A percentile compares a stretch with the other conserved stretches of the same genome.
These are phyloP conservation scores for Calonectria pseudoreteaudii DNA, from an alignment of 2,329 filamentous ascomycete genomes.

Conservation along the genomic window DNA sequence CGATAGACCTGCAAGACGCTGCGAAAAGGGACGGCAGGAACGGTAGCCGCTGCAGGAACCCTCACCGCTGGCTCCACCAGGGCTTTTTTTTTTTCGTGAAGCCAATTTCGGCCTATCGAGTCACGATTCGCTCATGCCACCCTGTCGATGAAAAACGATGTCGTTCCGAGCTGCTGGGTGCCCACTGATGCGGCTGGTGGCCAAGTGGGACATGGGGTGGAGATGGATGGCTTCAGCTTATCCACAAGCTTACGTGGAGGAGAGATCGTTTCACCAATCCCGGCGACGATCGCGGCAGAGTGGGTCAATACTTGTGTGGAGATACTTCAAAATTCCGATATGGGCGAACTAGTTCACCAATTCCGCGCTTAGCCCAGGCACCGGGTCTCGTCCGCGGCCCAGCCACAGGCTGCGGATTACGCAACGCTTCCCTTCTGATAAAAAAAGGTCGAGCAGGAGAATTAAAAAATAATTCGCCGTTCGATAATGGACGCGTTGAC, in stretches of 20 bases:
- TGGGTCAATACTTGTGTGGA: not conserved
- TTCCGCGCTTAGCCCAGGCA: constrained; percentile 6
- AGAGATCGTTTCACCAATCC: not conserved
- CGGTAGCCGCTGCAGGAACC: not conserved
- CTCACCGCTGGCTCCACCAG: constrained; percentile 4
- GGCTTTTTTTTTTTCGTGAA: not conserved
- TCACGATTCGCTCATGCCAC: not conserved
- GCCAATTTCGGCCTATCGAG: not conserved
- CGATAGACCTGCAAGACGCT: not conserved
- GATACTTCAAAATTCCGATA: not conserved
- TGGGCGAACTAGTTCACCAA: not conserved
- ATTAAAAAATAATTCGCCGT: not conserved
- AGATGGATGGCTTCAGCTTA: not conserved
- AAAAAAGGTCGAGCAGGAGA: not conserved
- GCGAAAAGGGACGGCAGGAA: not conserved
- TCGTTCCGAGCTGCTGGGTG: not conserved
- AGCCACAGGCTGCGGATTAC: not conserved
- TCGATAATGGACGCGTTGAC: not conserved
- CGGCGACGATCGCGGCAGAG: not conserved
- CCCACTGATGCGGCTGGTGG: not conserved
- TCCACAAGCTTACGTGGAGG: constrained; percentile 4
- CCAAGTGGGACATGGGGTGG: not conserved
- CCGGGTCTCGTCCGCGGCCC: not conserved
- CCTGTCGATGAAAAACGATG: not conserved
- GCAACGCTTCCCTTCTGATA: not conserved